These are phyloP conservation scores for Orbilia oligospora DNA, from an alignment of 2,329 filamentous ascomycete species.

Conservation along the genomic window DNA sequence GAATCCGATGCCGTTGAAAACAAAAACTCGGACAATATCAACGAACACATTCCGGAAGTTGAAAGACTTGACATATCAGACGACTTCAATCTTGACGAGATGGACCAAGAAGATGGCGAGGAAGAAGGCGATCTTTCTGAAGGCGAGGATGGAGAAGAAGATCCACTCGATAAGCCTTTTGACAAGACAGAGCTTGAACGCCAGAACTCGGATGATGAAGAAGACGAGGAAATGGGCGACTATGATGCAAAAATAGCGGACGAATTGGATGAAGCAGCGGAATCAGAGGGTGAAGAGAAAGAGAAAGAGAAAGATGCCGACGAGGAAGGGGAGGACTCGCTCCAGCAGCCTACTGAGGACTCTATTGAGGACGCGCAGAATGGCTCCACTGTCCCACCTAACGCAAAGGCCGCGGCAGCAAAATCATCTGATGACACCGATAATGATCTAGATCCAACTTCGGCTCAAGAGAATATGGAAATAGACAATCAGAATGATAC, in stretches of 20 bases:
- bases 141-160: constrained; percentile 73
- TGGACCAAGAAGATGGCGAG: constrained; percentile 72
- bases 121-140: constrained; percentile 71
- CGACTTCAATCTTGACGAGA: constrained; percentile 84
- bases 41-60: constrained; percentile 84
- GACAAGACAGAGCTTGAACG: constrained; percentile 69
- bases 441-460: constrained; percentile 61
- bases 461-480: constrained; percentile 61
- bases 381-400: constrained; percentile 59
- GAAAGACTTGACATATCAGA: constrained; percentile 87
- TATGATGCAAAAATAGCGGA: constrained; percentile 69
- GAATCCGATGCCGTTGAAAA: constrained; percentile 67
- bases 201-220: constrained; percentile 67
- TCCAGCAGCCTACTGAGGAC: constrained; percentile 39
- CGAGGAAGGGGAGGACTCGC: constrained; percentile 63
- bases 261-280: constrained; percentile 70
- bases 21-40: constrained; percentile 77
- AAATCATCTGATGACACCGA: constrained; percentile 61
- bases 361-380: constrained; percentile 58
- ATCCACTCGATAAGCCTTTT: constrained; percentile 64
- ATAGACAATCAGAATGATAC: constrained; percentile 59
- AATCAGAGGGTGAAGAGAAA: constrained; percentile 70
- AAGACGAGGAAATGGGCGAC: constrained; percentile 71
- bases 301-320: constrained; percentile 66
- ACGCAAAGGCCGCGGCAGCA: constrained; percentile 61